Evolutionary conservation across 1,284 basidiomycete species (phyloP).

Genomic region (Ustilago sp.): DNA sequence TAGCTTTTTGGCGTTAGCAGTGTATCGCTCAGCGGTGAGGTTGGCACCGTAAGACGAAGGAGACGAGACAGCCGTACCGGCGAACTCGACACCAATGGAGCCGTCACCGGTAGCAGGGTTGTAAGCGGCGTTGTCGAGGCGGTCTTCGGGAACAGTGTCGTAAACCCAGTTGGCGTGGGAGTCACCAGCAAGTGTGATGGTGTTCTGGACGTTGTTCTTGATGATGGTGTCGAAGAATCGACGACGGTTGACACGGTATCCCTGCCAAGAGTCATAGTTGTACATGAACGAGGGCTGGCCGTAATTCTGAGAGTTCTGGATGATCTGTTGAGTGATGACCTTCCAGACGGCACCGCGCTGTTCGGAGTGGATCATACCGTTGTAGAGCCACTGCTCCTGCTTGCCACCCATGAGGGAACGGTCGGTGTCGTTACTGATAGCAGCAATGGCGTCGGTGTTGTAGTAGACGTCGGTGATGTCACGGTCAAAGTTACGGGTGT

Average conservation of each 20-base stretch:
- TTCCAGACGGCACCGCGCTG: constrained; percentile 74
- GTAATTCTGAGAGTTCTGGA: constrained; percentile 48
- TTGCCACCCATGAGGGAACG: constrained; percentile 73
- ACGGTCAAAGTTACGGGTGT: constrained; percentile 77
- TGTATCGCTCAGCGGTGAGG: constrained; percentile 72
- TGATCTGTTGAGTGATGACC: constrained; percentile 73
- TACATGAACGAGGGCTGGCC: constrained; percentile 70
- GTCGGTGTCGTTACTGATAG: constrained; percentile 52
- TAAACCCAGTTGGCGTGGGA: constrained; percentile 73
- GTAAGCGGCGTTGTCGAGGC: constrained; percentile 70
- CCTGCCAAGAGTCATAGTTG: constrained; percentile 77
- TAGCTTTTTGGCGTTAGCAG: constrained; percentile 65
- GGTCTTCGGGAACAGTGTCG: constrained; percentile 49
- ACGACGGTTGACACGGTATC: constrained; percentile 75
- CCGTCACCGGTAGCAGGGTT: constrained; percentile 74
- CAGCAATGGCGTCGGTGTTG: constrained; percentile 72
- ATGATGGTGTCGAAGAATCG: constrained; percentile 75
- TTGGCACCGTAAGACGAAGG: constrained; percentile 73
- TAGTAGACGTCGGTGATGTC: constrained; percentile 77
- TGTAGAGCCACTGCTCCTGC: constrained; percentile 76
- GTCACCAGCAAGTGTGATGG: constrained; percentile 74
- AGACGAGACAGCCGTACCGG: constrained; percentile 77
- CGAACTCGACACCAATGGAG: constrained; percentile 76
- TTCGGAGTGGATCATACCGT: constrained; percentile 72
- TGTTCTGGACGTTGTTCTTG: constrained; percentile 73